These are phyloP conservation scores for Tillandsia leiboldiana DNA, from an alignment of 176 grass and related monocot species.

Conservation along the genomic window DNA sequence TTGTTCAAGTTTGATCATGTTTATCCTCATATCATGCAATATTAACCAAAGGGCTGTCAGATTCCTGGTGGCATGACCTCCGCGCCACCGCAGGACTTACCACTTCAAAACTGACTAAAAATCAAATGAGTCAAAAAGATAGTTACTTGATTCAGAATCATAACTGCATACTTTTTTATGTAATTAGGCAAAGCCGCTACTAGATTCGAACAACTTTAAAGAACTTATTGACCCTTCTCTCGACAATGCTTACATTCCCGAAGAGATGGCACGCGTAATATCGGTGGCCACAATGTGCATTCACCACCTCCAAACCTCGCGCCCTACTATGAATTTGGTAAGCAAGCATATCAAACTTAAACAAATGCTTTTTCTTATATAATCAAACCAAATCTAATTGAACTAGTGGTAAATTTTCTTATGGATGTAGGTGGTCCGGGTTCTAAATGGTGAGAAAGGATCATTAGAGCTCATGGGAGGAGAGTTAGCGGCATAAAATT, in stretches of 20 bases:
- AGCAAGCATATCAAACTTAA: constrained; percentile 16
- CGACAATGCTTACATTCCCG: constrained; percentile 41
- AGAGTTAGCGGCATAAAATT: constrained; percentile 38
- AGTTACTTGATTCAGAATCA: too few species aligned
- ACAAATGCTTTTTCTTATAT: background rate
- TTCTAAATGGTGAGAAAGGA: constrained; percentile 54
- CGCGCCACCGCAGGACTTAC: background rate
- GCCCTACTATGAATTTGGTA: constrained; percentile 82
- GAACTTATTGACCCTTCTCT: constrained; percentile 70
- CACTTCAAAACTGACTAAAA: background rate
- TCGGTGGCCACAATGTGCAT: constrained; percentile 94
- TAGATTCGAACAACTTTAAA: constrained; percentile 69
- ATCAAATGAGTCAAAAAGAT: too few species aligned
- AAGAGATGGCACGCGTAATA: constrained; percentile 48
- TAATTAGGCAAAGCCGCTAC: constrained; percentile 73
- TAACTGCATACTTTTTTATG: background rate
- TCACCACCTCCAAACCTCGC: constrained; percentile 59
- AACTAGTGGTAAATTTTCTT: background rate
- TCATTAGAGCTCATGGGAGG: constrained; percentile 38
- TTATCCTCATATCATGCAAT: background rate
- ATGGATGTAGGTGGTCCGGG: constrained; percentile 42
- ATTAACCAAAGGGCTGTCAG: background rate
- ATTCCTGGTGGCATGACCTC: background rate
- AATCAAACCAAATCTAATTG: background rate
- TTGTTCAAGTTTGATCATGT: background rate